A percentile compares a stretch with the other conserved stretches of the same genome.
Evolutionary conservation across 495 filamentous ascomycete genomes (phyloP).

Genomic region (Lasiosphaeria miniovina): DNA sequence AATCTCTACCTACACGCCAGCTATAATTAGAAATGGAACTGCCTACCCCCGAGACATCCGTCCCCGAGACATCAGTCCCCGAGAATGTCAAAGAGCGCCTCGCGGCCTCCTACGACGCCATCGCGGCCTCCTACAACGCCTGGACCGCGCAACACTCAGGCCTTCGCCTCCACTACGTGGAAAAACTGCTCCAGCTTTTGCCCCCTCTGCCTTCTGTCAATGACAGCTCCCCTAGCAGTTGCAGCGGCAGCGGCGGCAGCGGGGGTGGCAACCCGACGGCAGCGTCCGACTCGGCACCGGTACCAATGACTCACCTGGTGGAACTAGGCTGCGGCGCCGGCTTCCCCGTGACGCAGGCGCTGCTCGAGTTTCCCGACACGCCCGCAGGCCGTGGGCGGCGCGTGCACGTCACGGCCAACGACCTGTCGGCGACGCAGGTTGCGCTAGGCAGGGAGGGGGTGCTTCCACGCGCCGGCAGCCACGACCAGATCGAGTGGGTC

Average conservation of each 20-base stretch:
- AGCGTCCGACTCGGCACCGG: neutral
- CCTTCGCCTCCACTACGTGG: slow-evolving; percentile 22
- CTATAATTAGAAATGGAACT: too few relatives aligned
- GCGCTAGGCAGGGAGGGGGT: slow-evolving; percentile 11
- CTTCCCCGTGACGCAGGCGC: slow-evolving; percentile 25
- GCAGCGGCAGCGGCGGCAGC: too few relatives aligned
- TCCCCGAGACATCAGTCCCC: too few relatives aligned
- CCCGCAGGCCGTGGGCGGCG: neutral
- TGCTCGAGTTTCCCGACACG: slow-evolving; percentile 17
- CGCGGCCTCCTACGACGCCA: slow-evolving; percentile 34
- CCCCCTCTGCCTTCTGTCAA: neutral
- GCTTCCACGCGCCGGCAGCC: slow-evolving; percentile 10
- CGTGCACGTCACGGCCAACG: slow-evolving; percentile 28
- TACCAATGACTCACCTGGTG: slow-evolving; percentile 17
- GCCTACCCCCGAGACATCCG: too few relatives aligned
- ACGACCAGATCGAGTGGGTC: slow-evolving; percentile 16
- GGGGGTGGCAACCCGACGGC: neutral
- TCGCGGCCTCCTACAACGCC: slow-evolving; percentile 29
- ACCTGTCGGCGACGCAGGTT: slow-evolving; percentile 34
- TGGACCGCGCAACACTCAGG: slow-evolving; percentile 25
- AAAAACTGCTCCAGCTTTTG: slow-evolving; percentile 23
- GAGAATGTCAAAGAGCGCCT: slow-evolving; percentile 28
- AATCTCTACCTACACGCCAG: too few relatives aligned
- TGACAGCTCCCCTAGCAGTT: too few relatives aligned
- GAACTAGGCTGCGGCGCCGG: slow-evolving; percentile 39